phyloP scores from a whole-genome alignment of 768 basidiomycete genomes.

The Macrolepiota albuminosa region DNA sequence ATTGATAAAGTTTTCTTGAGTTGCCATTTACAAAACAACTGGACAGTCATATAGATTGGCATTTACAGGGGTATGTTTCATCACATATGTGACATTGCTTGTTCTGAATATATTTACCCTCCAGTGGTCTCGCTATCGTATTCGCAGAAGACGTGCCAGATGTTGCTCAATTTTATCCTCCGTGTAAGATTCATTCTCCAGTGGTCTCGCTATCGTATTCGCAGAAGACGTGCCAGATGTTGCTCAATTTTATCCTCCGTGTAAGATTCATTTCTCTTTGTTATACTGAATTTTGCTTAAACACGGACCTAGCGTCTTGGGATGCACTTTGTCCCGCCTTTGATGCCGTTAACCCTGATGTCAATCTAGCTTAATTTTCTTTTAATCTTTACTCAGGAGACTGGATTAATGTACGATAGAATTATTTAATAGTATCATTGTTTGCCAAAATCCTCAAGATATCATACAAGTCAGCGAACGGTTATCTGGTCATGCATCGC shows the following conservation, averaged over 20 bases:
- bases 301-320: conserved; percentile 22
- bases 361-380: too few species aligned
- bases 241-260: not conserved
- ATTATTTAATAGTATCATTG: too few species aligned
- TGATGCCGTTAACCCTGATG: not conserved
- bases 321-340: conserved; percentile 33
- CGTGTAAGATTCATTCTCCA: conserved; percentile 4
- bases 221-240: conserved; percentile 27
- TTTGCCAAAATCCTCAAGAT: too few species aligned
- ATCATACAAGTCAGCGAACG: too few species aligned
- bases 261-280: not conserved
- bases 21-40: not conserved
- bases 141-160: conserved; percentile 31
- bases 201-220: conserved; percentile 37
- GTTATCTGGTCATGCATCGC: too few species aligned
- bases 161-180: not conserved
- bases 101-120: too few species aligned
- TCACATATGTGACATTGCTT: not conserved
- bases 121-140: conserved; percentile 34
- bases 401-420: too few species aligned
- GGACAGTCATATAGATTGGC: conserved; percentile 49
- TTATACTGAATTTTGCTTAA: not conserved
- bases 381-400: too few species aligned
- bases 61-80: conserved; percentile 30
- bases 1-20: not conserved